Percentiles rank a stretch among this genome's conserved stretches.
phyloP scores from a whole-genome alignment of 2,329 filamentous ascomycete genomes.

The Fulvia fulva region DNA sequence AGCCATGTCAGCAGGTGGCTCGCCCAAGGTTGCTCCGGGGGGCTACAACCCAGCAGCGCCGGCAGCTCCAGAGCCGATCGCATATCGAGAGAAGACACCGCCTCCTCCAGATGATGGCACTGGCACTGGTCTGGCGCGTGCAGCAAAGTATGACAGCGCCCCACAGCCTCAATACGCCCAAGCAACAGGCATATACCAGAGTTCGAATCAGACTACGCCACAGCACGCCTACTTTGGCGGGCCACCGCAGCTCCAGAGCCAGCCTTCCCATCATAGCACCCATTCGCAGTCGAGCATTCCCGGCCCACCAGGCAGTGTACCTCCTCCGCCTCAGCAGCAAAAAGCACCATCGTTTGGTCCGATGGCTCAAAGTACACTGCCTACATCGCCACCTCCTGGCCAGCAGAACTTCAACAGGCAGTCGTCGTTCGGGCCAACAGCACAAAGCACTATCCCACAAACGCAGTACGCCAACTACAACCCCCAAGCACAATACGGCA shows the following conservation, averaged over 20 bases:
- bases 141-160: conserved; percentile 36
- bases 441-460: conserved; percentile 9
- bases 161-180: conserved; percentile 26
- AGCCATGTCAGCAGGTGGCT: conserved; percentile 18
- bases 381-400: conserved; percentile 24
- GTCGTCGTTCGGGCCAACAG: conserved; percentile 19
- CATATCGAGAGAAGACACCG: conserved; percentile 74
- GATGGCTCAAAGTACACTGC: conserved; percentile 21
- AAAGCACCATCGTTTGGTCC: conserved; percentile 23
- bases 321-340: conserved; percentile 24
- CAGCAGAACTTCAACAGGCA: conserved; percentile 34
- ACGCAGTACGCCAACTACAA: conserved; percentile 38
- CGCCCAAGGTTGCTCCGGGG: conserved; percentile 52
- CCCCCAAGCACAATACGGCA: conserved; percentile 23
- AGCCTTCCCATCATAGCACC: conserved; percentile 10
- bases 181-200: conserved; percentile 21
- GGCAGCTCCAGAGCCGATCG: conserved; percentile 66
- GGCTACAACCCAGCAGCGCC: conserved; percentile 78
- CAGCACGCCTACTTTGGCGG: conserved; percentile 40
- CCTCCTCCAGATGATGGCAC: conserved; percentile 63
- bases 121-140: conserved; percentile 42
- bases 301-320: conserved; percentile 18
- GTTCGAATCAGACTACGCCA: conserved; percentile 26
- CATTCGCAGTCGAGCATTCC: conserved; percentile 15
- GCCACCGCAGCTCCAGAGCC: conserved; percentile 30